phyloP scores from a whole-genome alignment of 352 stramenopile species.

The Phytopythium boreale region DNA sequence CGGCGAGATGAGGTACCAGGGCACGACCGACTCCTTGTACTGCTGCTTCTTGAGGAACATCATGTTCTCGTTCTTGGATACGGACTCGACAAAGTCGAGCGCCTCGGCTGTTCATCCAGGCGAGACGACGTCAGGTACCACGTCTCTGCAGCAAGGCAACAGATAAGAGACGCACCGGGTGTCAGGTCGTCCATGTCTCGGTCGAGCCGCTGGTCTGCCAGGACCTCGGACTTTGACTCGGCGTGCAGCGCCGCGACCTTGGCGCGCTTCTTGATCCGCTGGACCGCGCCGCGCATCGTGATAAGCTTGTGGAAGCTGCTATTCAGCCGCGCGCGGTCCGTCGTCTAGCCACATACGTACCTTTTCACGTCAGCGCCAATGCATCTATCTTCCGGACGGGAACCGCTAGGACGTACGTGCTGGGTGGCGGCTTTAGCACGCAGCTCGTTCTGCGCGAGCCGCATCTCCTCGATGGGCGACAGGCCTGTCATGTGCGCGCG shows the following conservation, averaged over 20 bases:
- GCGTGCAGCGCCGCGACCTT: slow-evolving; percentile 35
- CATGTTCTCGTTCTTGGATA: slow-evolving; percentile 76
- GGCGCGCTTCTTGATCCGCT: slow-evolving; percentile 54
- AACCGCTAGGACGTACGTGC: slow-evolving; percentile 21
- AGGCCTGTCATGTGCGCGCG: slow-evolving; percentile 65
- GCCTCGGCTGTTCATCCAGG: slow-evolving; percentile 48
- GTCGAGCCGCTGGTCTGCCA: slow-evolving; percentile 33
- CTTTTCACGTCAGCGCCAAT: neutral
- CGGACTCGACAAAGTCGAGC: slow-evolving; percentile 72
- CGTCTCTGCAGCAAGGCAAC: neutral
- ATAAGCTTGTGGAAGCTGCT: slow-evolving; percentile 58
- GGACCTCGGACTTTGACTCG: slow-evolving; percentile 27
- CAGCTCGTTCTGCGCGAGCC: slow-evolving; percentile 74
- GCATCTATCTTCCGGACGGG: neutral
- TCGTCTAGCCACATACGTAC: slow-evolving; percentile 7
- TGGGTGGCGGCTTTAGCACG: slow-evolving; percentile 65
- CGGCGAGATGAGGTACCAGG: slow-evolving; percentile 72
- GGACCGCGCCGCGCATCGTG: slow-evolving; percentile 50
- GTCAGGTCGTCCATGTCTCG: slow-evolving; percentile 79
- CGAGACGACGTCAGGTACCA: neutral
- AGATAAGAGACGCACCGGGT: slow-evolving; percentile 32
- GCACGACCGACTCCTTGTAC: slow-evolving; percentile 81
- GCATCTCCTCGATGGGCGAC: slow-evolving; percentile 85
- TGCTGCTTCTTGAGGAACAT: slow-evolving; percentile 87
- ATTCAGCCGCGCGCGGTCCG: slow-evolving; percentile 29